phyloP scores from a whole-genome alignment of 1,284 basidiomycete species.

The Heterobasidion parviporum region DNA sequence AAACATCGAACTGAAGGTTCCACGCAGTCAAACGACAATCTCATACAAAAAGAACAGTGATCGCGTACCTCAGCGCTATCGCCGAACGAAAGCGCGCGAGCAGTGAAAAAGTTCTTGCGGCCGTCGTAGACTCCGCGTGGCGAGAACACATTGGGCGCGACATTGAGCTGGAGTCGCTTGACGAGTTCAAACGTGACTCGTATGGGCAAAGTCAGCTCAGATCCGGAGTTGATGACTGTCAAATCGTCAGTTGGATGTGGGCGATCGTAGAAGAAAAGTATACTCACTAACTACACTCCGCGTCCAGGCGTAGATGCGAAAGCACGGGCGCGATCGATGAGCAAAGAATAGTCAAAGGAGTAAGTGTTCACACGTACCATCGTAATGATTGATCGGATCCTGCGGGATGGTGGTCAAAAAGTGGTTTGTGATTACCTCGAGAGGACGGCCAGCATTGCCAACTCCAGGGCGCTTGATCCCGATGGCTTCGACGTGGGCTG shows the following conservation, averaged over 20 bases:
- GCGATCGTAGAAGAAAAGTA: not conserved
- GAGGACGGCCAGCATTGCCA: slow-evolving; percentile 43
- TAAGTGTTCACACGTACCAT: slow-evolving; percentile 38
- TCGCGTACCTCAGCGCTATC: slow-evolving; percentile 18
- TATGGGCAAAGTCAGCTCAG: slow-evolving; percentile 58
- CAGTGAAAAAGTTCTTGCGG: slow-evolving; percentile 66
- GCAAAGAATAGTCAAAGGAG: slow-evolving; percentile 1
- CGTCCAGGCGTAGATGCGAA: not conserved
- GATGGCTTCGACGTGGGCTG: slow-evolving; percentile 40
- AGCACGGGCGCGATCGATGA: not conserved
- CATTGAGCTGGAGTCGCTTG: slow-evolving; percentile 42
- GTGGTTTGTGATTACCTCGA: slow-evolving; percentile 55
- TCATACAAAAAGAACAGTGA: not conserved
- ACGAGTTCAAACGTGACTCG: slow-evolving; percentile 65
- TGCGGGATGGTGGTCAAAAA: slow-evolving; percentile 54
- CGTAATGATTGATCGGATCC: slow-evolving; percentile 61
- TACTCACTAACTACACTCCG: slow-evolving; percentile 46
- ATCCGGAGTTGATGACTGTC: slow-evolving; percentile 49
- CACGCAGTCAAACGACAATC: not conserved
- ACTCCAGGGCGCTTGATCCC: slow-evolving; percentile 60
- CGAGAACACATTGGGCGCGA: slow-evolving; percentile 53
- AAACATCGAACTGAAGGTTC: slow-evolving; percentile 50
- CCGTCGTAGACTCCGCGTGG: slow-evolving; percentile 68
- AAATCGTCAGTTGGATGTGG: not conserved
- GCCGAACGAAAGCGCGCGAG: slow-evolving; percentile 47